Base-by-base conservation (phyloP, 1,284 basidiomycete genomes). In the Tilletia caries region DNA sequence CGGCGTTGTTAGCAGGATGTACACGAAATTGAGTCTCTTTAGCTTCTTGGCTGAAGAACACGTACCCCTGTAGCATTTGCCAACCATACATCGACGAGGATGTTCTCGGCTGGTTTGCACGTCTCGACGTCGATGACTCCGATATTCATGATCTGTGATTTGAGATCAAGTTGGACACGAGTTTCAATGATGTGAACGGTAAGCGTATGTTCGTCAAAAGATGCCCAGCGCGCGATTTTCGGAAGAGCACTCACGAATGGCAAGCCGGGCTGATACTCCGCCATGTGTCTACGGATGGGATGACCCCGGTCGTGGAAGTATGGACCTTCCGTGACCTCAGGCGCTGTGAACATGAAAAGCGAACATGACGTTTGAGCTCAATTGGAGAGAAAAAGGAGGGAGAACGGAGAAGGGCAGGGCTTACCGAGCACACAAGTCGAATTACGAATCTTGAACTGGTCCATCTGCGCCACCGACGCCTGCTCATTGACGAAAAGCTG, bases 51-150 rank as follows among this genome's bases (percentile, higher is more conserved):
- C n/a, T n/a, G n/a, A n/a, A n/a, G n/a, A n/a, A n/a, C n/a, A n/a
- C 27, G 32, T 32, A 62, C 58, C n/a, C 73, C 74, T 5, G 71
- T 73, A 18, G 74, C 76, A 67, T 75, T 81, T 78, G 84, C 83
- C 65, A 83, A 82, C 90, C 90, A 91, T 52, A 91, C 87, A 76
- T 91, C 90, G 27, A 91, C 89, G 33, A 91, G 86, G 44, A 89
- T 88, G 78, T 89, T 87, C 2, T 87, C 86, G 0, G 90, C 84
- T 23, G 90, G 89, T 75, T 88, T 84, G 84, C 90, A 91, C 1
- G 89, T 91, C 74, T 89, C 87, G 8, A 90, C 87, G 75, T 91
- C 90, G 69, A 91, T 89, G 8, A 91, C 87, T 37, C 89, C 89
- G 50, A 91, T 89, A 75, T 91, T 89, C 72, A 91, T 85, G 46